Base-by-base conservation (phyloP, 306 rosid species). In the Carpinus fangiana region DNA sequence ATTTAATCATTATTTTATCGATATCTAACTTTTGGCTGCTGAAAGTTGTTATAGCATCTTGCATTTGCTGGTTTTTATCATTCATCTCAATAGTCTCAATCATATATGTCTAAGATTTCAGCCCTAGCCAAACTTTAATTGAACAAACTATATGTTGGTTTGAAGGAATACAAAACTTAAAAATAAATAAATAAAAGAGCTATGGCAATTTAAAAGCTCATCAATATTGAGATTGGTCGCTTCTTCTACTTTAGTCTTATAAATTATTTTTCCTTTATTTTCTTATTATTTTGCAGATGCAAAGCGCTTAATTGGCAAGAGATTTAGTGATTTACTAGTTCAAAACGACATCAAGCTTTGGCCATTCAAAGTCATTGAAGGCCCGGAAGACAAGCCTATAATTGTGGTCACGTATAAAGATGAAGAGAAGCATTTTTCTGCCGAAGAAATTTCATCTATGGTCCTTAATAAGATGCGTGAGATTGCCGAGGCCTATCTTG, bases 101-200 rank as follows among this genome's bases (percentile, higher is more conserved):
- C 31, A 0, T 26, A 8, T 21, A 31, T 23, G 65, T 11, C 65
- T 9, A 3, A 59, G 26, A 11, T 23, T 59, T 21, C 36, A 59
- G 67, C 78, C 93, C 77, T 90, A 81, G 87, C 88, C 68, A 18
- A 56, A 64, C 28, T 67, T 50, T 3, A 4, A 50, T 50, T 50
- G 14, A 50, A 12, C 14, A 50, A 12, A 12, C 12, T 12, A 1
- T 50, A 36, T 3, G 41, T 3, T 36, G 41, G 4, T 36, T 36
- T 31, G 34, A 31, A 31, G 34, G 34, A 31, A 31, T 31, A 2
- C 34, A 31, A 31, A 2, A 28, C 31, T 1, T 1, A 31, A 31
- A 31, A 31, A 31, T 0, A 31, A 2, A 31, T 1, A 31, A 1
- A 31, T 1, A 31, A 1, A 31, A 1, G 1, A 28, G 1, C 1